phyloP scores from a whole-genome alignment of 345 rosid species.

The Syzygium grande region DNA sequence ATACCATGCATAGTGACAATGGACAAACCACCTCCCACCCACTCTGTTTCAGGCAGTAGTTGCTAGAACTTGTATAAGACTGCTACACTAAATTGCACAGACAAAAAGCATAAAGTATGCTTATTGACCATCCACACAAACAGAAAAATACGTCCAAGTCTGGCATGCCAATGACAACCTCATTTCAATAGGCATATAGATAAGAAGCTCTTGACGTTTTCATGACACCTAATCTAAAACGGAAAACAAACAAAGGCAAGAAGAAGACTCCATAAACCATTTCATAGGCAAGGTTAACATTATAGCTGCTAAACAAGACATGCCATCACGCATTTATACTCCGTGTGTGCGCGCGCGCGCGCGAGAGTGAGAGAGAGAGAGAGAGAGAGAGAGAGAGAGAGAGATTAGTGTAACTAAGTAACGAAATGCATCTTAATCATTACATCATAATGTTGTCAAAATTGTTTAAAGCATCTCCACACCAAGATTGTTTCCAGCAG shows the following conservation, averaged over 20 bases:
- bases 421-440: neutral
- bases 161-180: neutral
- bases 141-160: neutral
- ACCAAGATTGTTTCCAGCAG: neutral
- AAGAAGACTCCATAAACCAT: neutral
- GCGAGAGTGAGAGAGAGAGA: no score
- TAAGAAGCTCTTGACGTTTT: neutral
- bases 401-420: neutral
- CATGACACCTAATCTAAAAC: neutral
- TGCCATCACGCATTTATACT: neutral
- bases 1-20: neutral
- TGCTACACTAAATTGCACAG: neutral
- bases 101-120: neutral
- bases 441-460: neutral
- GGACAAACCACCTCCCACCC: neutral
- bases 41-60: neutral
- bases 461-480: neutral
- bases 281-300: neutral
- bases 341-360: no score
- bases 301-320: neutral
- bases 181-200: neutral
- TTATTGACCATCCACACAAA: neutral
- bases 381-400: neutral
- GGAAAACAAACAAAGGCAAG: neutral
- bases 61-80: neutral